phyloP scores from a whole-genome alignment of 23 red algal species.

The Gracilaria caudata region DNA sequence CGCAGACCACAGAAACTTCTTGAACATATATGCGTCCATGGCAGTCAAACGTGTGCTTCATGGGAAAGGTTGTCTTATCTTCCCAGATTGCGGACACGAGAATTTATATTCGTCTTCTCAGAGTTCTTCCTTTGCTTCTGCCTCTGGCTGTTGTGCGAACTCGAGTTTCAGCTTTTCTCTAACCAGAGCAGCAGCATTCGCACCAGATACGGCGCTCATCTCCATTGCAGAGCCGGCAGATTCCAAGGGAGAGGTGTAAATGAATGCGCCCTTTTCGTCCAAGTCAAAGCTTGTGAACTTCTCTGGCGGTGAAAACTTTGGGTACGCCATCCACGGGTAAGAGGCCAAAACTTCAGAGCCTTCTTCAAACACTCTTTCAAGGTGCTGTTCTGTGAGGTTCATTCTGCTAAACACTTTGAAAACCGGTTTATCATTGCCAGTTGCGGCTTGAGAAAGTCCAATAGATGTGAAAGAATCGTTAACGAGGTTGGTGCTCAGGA shows the following conservation, averaged over 20 bases:
- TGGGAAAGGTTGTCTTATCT: background rate
- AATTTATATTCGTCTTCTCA: background rate
- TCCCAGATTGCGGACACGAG: background rate
- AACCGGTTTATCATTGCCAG: constrained; percentile 3
- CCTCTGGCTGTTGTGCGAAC: background rate
- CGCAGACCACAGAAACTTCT: no score
- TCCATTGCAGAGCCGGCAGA: constrained; percentile 79
- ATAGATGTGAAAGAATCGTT: constrained; percentile 55
- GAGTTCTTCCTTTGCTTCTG: constrained; percentile 9
- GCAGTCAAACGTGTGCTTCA: background rate
- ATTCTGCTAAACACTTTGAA: constrained; percentile 69
- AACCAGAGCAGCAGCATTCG: constrained; percentile 61
- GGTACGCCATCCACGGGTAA: constrained; percentile 69
- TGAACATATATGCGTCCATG: background rate
- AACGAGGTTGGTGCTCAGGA: constrained; percentile 46
- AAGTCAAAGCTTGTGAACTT: constrained; percentile 43
- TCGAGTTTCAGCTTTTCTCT: constrained; percentile 31
- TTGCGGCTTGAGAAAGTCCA: constrained; percentile 2
- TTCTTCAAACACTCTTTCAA: constrained; percentile 35
- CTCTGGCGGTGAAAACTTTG: constrained; percentile 66
- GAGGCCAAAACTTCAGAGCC: constrained; percentile 17
- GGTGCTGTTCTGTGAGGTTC: background rate
- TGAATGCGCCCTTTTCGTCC: constrained; percentile 10
- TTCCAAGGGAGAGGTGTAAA: constrained; percentile 66
- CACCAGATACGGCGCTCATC: constrained; percentile 78